Conservation (phyloP, 495 filamentous ascomycete genomes). For the Penicillium ochrochloron region DNA sequence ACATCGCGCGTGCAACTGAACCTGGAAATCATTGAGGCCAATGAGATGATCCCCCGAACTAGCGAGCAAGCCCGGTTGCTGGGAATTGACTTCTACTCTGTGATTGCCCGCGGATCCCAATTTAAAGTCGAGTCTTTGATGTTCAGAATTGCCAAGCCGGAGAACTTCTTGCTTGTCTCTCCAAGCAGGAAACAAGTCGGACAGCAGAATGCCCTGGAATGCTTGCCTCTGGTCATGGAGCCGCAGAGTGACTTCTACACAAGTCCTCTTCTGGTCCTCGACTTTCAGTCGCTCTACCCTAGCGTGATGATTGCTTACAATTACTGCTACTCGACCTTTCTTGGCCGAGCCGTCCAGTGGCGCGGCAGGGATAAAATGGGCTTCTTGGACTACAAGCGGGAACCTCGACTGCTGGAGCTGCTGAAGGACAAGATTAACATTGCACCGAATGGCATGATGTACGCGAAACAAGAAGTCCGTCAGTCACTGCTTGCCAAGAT, state of each 20-base stretch:
- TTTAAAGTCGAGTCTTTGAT: conserved; percentile 99
- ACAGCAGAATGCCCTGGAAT: conserved; percentile 92
- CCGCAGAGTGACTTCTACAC: conserved; percentile 94
- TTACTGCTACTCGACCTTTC: conserved; percentile 97
- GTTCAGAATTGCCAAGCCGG: conserved; percentile 97
- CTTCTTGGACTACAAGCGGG: conserved; percentile 79
- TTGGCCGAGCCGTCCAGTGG: conserved; percentile 85
- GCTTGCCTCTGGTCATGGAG: conserved; percentile 95
- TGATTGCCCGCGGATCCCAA: conserved; percentile 91
- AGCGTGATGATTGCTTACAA: conserved; percentile 99
- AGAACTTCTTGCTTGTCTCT: conserved; percentile 89
- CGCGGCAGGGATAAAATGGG: conserved; percentile 94
- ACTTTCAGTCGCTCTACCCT: conserved; percentile 96
- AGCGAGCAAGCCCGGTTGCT: conserved; percentile 94
- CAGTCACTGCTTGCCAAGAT: conserved; percentile 95
- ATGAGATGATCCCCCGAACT: conserved; percentile 85
- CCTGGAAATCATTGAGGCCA: conserved; percentile 87
- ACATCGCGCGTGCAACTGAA: conserved; percentile 77
- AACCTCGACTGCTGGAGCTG: conserved; percentile 74
- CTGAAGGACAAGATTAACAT: conserved; percentile 89
- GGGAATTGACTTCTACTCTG: conserved; percentile 94
- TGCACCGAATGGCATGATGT: conserved; percentile 96
- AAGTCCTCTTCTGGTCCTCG: conserved; percentile 86
- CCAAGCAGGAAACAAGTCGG: conserved; percentile 92
- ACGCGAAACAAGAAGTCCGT: conserved; percentile 80